Base-by-base conservation (phyloP, 139 green algal species). In the Chlorella sp. region DNA sequence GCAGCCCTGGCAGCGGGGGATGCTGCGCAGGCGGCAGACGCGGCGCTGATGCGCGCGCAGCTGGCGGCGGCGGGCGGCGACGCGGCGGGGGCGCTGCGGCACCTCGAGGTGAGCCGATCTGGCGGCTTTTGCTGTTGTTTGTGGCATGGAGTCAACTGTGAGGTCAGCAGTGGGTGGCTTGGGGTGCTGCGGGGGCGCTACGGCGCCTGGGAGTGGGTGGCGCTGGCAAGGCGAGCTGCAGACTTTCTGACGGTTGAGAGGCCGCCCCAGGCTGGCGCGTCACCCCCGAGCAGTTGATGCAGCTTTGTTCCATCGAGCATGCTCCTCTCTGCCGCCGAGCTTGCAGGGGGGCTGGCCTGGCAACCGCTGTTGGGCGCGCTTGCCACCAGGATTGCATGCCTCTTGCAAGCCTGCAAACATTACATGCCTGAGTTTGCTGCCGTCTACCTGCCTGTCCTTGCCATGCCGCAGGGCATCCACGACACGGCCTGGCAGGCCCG, bases 41-140 rank as follows among this genome's bases (percentile, higher is more conserved):
- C 89, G 26, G 40, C 28, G 34, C 88, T 96, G 36, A 88, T 95
- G 87, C 87, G 92, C 4, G 92, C 88, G 19, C 93, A 98, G 86
- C 73, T 96, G 76, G 91, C 90, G 5, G 78, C 92, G 43, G 87
- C 90, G 78, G 56, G 62, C 0, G 89, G 88, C 43, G 78, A 93
- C 34, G 46, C 65, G 14, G 58, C n/a, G n/a, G 69, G 17, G 2
- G 90, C 88, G 20, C 86, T 93, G 65, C 64, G 48, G 22, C 60
- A 83, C 32, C 78, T 93, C 78, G 38, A 62, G 54, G 77, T 70
- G 51, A 48, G 51, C 54, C 3, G 28, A 0, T 28, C 1, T 17
- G 48, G n/a, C n/a, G 56, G 11, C 28, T 44, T 74, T 74, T 43
- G 17, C 34, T 46, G 36, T 43, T 7, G 28, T 43, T 7, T 44